Percentiles rank a stretch among this genome's conserved stretches.
These are phyloP conservation scores for Actinomortierella wolfii DNA, from an alignment of 371 early-diverging fungal species.

Conservation along the genomic window DNA sequence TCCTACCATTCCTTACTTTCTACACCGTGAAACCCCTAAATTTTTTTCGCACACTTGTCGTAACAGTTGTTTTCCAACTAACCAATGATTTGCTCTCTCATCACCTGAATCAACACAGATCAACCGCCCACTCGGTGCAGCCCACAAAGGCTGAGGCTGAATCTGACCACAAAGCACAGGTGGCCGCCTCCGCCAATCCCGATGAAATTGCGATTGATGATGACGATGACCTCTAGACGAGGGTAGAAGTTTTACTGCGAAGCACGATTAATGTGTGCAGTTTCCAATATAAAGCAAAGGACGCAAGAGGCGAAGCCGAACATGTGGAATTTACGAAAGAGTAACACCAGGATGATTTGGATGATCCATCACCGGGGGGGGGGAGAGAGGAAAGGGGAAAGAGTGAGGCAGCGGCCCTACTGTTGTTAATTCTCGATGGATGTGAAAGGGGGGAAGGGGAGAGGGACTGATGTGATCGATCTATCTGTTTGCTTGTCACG, in stretches of 20 bases:
- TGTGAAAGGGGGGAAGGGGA: neutral
- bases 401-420: neutral
- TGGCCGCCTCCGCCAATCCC: slow-evolving; percentile 32
- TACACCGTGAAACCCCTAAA: neutral
- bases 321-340: too few species aligned
- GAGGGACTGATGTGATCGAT: neutral
- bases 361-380: too few species aligned
- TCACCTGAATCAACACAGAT: slow-evolving; percentile 6
- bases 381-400: neutral
- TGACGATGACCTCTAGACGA: slow-evolving; percentile 39
- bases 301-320: too few species aligned
- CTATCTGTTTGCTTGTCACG: neutral
- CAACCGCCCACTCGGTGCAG: slow-evolving; percentile 39
- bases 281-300: too few species aligned
- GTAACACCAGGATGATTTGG: too few species aligned
- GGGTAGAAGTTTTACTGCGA: too few species aligned
- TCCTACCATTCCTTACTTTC: neutral
- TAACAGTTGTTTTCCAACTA: too few species aligned
- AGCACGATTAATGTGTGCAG: too few species aligned
- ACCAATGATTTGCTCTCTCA: neutral
- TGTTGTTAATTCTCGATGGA: neutral
- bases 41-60: neutral
- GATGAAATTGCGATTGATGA: slow-evolving; percentile 49
- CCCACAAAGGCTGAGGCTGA: slow-evolving; percentile 21
- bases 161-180: slow-evolving; percentile 9